phyloP scores from a whole-genome alignment of 768 basidiomycete species.

The Crepidotus variabilis region DNA sequence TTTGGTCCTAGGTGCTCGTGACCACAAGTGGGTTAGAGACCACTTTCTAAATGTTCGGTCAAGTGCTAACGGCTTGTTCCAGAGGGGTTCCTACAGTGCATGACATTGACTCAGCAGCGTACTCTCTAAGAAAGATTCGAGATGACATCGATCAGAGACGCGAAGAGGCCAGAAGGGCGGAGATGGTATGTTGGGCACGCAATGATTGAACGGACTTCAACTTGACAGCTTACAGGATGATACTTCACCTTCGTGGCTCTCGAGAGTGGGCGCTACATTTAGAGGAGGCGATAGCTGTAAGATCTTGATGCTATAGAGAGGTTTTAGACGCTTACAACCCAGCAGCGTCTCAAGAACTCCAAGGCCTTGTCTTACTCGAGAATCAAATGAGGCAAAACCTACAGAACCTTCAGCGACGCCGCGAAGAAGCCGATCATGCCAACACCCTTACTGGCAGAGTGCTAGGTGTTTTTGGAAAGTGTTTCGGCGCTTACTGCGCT shows the following conservation, averaged over 20 bases:
- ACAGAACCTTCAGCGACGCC: conserved; percentile 43
- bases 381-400: conserved; percentile 62
- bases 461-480: conserved; percentile 38
- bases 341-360: conserved; percentile 52
- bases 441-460: conserved; percentile 53
- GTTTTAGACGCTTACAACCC: not conserved
- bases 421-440: conserved; percentile 45
- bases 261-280: conserved; percentile 33
- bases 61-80: not conserved
- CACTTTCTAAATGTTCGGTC: not conserved
- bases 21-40: conserved; percentile 27
- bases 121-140: conserved; percentile 53
- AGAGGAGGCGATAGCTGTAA: conserved; percentile 40
- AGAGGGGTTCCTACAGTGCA: conserved; percentile 43
- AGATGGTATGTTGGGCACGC: not conserved
- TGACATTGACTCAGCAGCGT: conserved; percentile 52
- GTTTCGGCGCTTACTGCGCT: conserved; percentile 68
- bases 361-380: conserved; percentile 64
- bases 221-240: not conserved
- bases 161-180: conserved; percentile 19
- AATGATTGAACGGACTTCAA: not conserved
- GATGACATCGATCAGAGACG: conserved; percentile 46
- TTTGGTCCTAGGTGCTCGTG: conserved; percentile 42
- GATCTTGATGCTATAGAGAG: conserved; percentile 5
- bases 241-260: not conserved